These are phyloP conservation scores for Geotrichum candidum DNA, from an alignment of 1,139 yeast species.

Conservation along the genomic window DNA sequence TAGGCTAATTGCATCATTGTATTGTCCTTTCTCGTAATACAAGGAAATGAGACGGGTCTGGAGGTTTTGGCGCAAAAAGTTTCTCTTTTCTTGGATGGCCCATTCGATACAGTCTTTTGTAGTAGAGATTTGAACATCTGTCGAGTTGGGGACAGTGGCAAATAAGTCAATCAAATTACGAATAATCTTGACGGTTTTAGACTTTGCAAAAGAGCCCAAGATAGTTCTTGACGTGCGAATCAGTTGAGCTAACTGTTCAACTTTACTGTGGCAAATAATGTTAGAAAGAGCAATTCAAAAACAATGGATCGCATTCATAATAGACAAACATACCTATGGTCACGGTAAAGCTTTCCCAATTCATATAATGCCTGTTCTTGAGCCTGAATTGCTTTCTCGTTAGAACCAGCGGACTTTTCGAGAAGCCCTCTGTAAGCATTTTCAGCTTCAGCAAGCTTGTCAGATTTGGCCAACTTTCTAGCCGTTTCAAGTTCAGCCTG, in stretches of 20 bases:
- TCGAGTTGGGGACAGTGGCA: constrained; percentile 59
- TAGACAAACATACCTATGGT: constrained; percentile 22
- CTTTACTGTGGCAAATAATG: constrained; percentile 29
- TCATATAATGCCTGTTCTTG: constrained; percentile 36
- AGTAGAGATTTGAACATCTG: constrained; percentile 66
- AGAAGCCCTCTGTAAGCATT: constrained; percentile 44
- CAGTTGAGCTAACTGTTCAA: constrained; percentile 51
- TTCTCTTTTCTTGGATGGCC: constrained; percentile 78
- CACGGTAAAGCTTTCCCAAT: constrained; percentile 34
- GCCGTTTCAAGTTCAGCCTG: constrained; percentile 43
- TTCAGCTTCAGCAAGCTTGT: constrained; percentile 54
- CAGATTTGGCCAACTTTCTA: constrained; percentile 46
- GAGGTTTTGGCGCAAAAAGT: constrained; percentile 81
- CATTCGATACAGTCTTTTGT: constrained; percentile 80
- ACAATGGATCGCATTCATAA: constrained; percentile 15
- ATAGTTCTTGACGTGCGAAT: constrained; percentile 64
- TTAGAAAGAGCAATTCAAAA: constrained; percentile 25
- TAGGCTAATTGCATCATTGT: constrained; percentile 65
- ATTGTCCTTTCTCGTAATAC: constrained; percentile 57
- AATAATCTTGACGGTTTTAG: constrained; percentile 86
- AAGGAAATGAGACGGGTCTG: constrained; percentile 78
- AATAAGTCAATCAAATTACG: constrained; percentile 64
- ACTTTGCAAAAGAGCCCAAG: constrained; percentile 75
- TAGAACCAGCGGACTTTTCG: constrained; percentile 35
- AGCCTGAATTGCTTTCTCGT: constrained; percentile 37